Percentiles rank a stretch among this genome's conserved stretches.
phyloP scores from a whole-genome alignment of 176 grass and related monocot genomes.

The sorghum (Sorghum bicolor) region Sorghum_bicolor_NCBIv3 NC_012872.2:892001-892500 shows the following conservation, averaged over 20 bases:
- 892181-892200: neutral
- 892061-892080: conserved; percentile 70
- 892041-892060: conserved; percentile 62
- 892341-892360: neutral
- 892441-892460: neutral
- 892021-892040: conserved; percentile 55
- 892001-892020: conserved; percentile 92
- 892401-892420: neutral
- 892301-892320: neutral
- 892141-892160: neutral
- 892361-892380: neutral
- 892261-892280: neutral
- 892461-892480: too few species aligned
- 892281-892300: neutral
- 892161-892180: neutral
- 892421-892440: neutral
- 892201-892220: neutral
- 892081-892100: conserved; percentile 64
- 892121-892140: neutral
- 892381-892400: neutral
- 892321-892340: too few species aligned
- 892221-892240: neutral
- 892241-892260: neutral
- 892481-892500: too few species aligned
- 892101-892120: conserved; percentile 50